Evolutionary conservation across 1,139 yeast genomes (phyloP), one percentile per base, ranked within the genome.

Genomic region (Suhomyces taliae): DNA sequence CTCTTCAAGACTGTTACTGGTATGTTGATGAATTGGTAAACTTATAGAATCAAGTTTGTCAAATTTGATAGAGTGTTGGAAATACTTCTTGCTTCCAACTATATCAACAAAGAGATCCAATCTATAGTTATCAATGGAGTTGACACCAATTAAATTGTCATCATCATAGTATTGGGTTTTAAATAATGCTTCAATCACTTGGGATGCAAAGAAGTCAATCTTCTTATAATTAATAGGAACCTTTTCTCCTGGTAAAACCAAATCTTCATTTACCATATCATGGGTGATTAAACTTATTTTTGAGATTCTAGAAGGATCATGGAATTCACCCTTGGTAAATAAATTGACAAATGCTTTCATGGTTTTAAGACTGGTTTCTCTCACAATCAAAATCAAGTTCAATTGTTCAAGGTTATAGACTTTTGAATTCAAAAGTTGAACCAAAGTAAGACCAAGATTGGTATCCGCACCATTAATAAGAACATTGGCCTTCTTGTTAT

Each of bases 401-500:
- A 70, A 57, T 24, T 48, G 46, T 9, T 53, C 52, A 32, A 52
- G 47, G n/a, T 46, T 43, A 52, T 69, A 70, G 7, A 58, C 40
- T 8, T 66, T 52, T 11, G 72, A 62, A 42, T 58, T 55, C 40
- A 70, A 51, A 4, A 68, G 36, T 51, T 75, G 79, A 6, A 71
- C 51, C 7, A 75, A 45, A 1, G 77, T 73, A 42, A 59, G 56
- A 0, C 77, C 78, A 33, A 74, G 54, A 43, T 64, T 61, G 7
- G 79, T 72, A 50, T 75, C 79, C 6, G 71, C 80, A 10, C 80
- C 80, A 54, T 75, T 74, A 44, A 75, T 70, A 40, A 75, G 58
- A 8, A 75, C 56, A 40, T 64, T 69, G 10, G 66, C 64, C 36
- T 53, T 49, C 15, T 54, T 47, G 9, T 44, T 38, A 1, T 44